Conservation (phyloP, 345 rosid genomes). For the Noccaea caerulescens region DNA sequence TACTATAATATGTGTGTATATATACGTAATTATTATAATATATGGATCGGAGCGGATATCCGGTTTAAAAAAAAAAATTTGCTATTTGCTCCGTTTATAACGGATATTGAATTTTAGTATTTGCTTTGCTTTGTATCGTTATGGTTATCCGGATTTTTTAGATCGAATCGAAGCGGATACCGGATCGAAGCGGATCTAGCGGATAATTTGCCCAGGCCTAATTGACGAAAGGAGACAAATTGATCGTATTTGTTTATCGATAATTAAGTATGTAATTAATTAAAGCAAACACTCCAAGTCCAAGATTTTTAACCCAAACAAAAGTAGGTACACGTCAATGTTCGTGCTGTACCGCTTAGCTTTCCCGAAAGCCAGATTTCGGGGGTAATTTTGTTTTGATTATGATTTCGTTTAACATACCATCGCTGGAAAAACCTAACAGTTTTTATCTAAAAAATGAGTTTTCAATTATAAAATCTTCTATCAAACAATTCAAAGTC, state of each 20-base stretch:
- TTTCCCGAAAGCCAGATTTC: constrained; percentile 21
- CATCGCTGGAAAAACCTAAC: not conserved
- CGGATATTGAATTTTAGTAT: too few species aligned
- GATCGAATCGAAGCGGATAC: too few species aligned
- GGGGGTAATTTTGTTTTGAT: not conserved
- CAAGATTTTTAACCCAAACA: constrained; percentile 4
- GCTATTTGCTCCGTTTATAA: too few species aligned
- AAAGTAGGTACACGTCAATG: constrained; percentile 18
- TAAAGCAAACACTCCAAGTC: constrained; percentile 22
- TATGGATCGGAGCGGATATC: too few species aligned
- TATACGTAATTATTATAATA: too few species aligned
- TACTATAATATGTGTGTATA: too few species aligned
- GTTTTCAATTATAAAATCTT: not conserved
- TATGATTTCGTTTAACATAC: not conserved
- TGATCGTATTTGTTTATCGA: constrained; percentile 11
- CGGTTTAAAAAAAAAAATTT: too few species aligned
- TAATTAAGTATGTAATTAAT: constrained; percentile 10
- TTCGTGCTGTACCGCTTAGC: constrained; percentile 15
- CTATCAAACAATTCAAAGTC: not conserved
- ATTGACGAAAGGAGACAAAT: constrained; percentile 27
- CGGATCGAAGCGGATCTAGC: too few species aligned
- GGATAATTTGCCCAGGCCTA: too few species aligned
- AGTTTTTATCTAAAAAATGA: not conserved
- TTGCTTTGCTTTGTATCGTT: too few species aligned
- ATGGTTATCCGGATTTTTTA: too few species aligned